Percentiles rank a stretch among this genome's conserved stretches.
Evolutionary conservation across 495 filamentous ascomycete species (phyloP).

Genomic region (Penicillium lividum): DNA sequence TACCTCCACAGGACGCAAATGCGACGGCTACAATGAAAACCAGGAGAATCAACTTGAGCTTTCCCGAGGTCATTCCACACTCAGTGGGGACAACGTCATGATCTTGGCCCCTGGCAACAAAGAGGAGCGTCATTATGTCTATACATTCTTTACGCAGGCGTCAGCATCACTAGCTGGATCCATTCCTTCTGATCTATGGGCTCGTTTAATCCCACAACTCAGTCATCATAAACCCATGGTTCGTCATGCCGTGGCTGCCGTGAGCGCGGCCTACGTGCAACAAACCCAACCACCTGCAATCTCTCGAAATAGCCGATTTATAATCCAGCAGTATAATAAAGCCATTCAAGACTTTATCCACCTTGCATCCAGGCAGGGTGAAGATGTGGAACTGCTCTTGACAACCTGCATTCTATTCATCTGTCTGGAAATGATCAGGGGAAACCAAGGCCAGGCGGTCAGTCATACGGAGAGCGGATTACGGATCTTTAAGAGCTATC

Average conservation of each 20-base stretch:
- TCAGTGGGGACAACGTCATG: conserved; percentile 12
- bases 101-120: conserved; percentile 24
- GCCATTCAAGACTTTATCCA: conserved; percentile 47
- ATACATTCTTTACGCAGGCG: conserved; percentile 25
- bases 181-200: conserved; percentile 64
- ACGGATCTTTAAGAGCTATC: conserved; percentile 13
- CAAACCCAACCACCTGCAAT: neutral
- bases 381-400: conserved; percentile 20
- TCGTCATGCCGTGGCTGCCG: conserved; percentile 62
- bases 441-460: conserved; percentile 22
- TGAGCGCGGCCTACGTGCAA: conserved; percentile 64
- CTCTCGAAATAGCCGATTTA: conserved; percentile 25
- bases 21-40: conserved; percentile 31
- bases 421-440: conserved; percentile 31
- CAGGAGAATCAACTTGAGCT: conserved; percentile 7
- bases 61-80: neutral
- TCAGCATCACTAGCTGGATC: conserved; percentile 52
- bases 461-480: conserved; percentile 25
- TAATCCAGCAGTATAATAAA: conserved; percentile 56
- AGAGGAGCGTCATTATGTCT: conserved; percentile 25
- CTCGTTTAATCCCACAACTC: conserved; percentile 51
- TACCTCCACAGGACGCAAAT: conserved; percentile 48
- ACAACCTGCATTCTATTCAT: conserved; percentile 32
- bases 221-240: conserved; percentile 59
- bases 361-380: conserved; percentile 6